Base-by-base conservation (phyloP, 495 filamentous ascomycete species). In the Oleoguttula mirabilis region DNA sequence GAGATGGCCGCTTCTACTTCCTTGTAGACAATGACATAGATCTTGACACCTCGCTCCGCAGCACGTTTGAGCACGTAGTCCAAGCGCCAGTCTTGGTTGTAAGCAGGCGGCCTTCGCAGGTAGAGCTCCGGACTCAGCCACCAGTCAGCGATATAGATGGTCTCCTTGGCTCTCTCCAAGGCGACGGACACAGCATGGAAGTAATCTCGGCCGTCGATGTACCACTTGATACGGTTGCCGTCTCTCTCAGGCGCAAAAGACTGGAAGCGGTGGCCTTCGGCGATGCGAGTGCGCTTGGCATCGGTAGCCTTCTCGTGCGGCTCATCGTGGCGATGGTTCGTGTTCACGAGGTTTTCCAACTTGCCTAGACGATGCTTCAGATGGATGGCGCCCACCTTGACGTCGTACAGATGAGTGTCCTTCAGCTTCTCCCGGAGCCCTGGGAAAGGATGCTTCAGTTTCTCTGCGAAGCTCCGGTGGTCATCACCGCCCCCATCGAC, bases 61-160 rank as follows among this genome's bases (percentile, higher is more conserved):
- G 75, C 78, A 23, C 88, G 74, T 62, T 95, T 96, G 32, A 96
- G 62, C 15, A 92, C 61, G 41, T 80, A 75, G 56, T 98, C 88
- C 19, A 98, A 65, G 4, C 88, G 72, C 82, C 82, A 95, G 72
- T 94, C 74, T 60, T 87, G 82, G 45, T 86, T 78, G 56, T 60
- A 67, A 45, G 76, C 75, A 1, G 88, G 83, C 12, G 88, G 88
- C 30, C 88, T 72, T 12, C 88, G 77, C 25, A 98, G 65, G 62
- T 93, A 98, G 43, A 95, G 63, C 58, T 98, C 88, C 0, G 88
- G 88, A 1, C 82, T 88, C 8, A 98, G 64, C 88, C 90, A 98
- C 88, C 88, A 98, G 58, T 95, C 90, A 16, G 68, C 85, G 42
- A 98, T 88, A 60, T 95, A 98, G 48, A 98, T 93, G 10, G 80